A percentile compares a stretch with the other conserved stretches of the same genome.
phyloP scores from a whole-genome alignment of 106 monocot genomes.

The Apostasia ramifera region DNA sequence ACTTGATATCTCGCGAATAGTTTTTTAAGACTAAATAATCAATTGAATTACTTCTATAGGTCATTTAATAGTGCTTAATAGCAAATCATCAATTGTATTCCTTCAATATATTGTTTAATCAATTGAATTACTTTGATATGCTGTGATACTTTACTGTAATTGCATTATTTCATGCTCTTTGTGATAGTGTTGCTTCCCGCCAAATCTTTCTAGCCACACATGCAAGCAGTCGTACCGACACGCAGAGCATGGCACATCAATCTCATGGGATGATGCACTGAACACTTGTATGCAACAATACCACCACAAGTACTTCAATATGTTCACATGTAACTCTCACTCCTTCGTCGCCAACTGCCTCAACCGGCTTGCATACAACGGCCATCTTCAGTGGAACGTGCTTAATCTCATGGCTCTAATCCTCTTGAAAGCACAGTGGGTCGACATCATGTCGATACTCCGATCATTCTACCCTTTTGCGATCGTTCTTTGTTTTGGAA shows the following conservation, averaged over 20 bases:
- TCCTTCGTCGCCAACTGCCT: constrained; percentile 77
- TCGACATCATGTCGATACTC: constrained; percentile 39
- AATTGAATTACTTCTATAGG: too few species aligned
- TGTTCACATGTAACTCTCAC: constrained; percentile 81
- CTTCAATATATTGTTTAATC: too few species aligned
- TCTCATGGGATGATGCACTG: constrained; percentile 75
- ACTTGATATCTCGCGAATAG: too few species aligned
- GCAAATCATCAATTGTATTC: too few species aligned
- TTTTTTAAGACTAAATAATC: too few species aligned
- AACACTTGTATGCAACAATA: constrained; percentile 35
- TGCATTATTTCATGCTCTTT: too few species aligned
- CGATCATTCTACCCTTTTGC: constrained; percentile 64
- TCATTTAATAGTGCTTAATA: too few species aligned
- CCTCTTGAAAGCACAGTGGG: constrained; percentile 51
- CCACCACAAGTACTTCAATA: constrained; percentile 73
- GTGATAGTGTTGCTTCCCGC: constrained; percentile 43
- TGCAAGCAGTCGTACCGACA: constrained; percentile 52
- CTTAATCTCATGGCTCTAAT: constrained; percentile 40
- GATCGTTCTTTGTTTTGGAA: constrained; percentile 31
- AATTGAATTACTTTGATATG: too few species aligned
- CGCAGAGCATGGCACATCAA: constrained; percentile 40
- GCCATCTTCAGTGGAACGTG: constrained; percentile 48
- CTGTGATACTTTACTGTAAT: too few species aligned
- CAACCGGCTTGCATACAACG: constrained; percentile 50
- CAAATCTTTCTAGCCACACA: constrained; percentile 39